A percentile compares a stretch with the other conserved stretches of the same genome.
Evolutionary conservation across 192 early-diverging fungal species (phyloP).

Genomic region (Backusella psychrophila): DNA sequence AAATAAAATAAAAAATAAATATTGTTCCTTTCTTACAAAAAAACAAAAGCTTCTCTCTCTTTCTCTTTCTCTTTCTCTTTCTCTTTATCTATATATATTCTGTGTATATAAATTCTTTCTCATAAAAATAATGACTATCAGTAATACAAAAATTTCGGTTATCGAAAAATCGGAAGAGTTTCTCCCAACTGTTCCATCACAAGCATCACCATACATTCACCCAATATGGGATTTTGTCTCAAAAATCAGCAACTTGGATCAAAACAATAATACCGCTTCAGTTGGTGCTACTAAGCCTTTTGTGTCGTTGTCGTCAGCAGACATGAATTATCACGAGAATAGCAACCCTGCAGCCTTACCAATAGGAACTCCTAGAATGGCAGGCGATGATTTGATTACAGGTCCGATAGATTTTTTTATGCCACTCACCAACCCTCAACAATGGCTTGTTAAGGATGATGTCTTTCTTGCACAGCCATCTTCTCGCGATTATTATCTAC

Average conservation of each 20-base stretch:
- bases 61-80: neutral
- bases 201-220: conserved; percentile 2
- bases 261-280: neutral
- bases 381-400: conserved; percentile 16
- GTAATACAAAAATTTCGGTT: conserved; percentile 7
- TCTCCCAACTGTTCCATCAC: conserved; percentile 4
- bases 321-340: conserved; percentile 11
- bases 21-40: neutral
- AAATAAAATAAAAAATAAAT: neutral
- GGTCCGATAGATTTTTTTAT: conserved; percentile 12
- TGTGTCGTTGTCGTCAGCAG: conserved; percentile 4
- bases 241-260: neutral
- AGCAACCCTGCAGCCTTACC: conserved; percentile 16
- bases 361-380: conserved; percentile 21
- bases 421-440: neutral
- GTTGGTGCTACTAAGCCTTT: conserved; percentile 10
- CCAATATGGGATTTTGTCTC: conserved; percentile 3
- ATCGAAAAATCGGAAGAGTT: conserved; percentile 5
- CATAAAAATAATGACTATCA: conserved; percentile 3
- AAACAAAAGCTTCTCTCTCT: neutral
- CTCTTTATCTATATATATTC: neutral
- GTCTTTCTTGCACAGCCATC: conserved; percentile 17
- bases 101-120: neutral
- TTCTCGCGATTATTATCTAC: neutral
- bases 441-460: conserved; percentile 15